These are phyloP conservation scores for Pelagomonas calceolata DNA, from an alignment of 108 stramenopile species.

Conservation along the genomic window DNA sequence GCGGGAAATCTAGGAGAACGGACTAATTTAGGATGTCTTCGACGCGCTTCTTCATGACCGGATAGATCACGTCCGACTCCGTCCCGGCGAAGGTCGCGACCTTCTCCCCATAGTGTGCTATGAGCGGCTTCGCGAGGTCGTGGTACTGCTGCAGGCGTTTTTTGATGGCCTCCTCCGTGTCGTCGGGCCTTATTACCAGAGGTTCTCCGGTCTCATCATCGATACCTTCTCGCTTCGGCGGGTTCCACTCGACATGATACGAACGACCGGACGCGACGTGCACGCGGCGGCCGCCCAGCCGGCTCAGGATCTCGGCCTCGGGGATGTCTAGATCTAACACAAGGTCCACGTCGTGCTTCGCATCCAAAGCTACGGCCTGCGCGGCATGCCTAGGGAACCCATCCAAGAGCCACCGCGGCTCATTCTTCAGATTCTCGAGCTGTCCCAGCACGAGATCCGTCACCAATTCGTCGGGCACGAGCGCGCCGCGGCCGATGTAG, in stretches of 20 bases:
- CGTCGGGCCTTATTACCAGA: conserved; percentile 87
- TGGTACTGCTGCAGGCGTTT: conserved; percentile 76
- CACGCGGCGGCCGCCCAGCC: conserved; percentile 88
- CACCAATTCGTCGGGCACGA: conserved; percentile 85
- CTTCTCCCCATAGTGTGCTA: conserved; percentile 67
- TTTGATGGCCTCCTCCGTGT: conserved; percentile 75
- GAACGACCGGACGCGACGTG: conserved; percentile 80
- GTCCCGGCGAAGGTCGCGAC: conserved; percentile 74
- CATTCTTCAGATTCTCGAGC: conserved; percentile 43
- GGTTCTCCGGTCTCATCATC: conserved; percentile 89
- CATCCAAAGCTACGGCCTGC: conserved; percentile 83
- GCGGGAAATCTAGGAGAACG: no score
- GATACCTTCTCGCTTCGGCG: conserved; percentile 67
- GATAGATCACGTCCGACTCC: conserved; percentile 85
- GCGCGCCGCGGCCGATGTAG: conserved; percentile 68
- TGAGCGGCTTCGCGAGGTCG: conserved; percentile 64
- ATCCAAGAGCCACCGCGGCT: conserved; percentile 66
- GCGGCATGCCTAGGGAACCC: conserved; percentile 84
- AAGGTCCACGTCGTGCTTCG: conserved; percentile 59
- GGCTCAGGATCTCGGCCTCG: conserved; percentile 77
- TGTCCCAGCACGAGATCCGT: conserved; percentile 73
- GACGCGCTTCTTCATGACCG: conserved; percentile 45
- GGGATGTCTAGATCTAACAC: conserved; percentile 90
- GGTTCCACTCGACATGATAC: conserved; percentile 89
- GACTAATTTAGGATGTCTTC: no score